Base-by-base conservation (phyloP, 495 filamentous ascomycete species). In the Aspergillus avenaceus region DNA sequence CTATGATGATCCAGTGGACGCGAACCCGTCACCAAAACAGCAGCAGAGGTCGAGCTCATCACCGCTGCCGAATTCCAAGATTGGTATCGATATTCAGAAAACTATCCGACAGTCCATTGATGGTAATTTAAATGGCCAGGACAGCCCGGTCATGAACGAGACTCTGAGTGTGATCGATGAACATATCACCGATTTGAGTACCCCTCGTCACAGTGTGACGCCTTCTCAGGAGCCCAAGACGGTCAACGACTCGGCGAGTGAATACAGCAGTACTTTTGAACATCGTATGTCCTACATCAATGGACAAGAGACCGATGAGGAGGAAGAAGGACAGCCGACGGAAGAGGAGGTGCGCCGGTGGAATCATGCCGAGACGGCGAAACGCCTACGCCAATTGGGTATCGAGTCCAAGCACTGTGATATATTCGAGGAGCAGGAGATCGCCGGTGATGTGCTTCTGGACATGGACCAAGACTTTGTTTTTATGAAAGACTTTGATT, bases 161-260 rank as follows among this genome's bases (percentile, higher is more conserved):
- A 97, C 95, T 0, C 69, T 99, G 49, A 96, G 90, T 58, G 95
- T 97, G 26, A 99, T 99, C 59, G 82, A 99, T 60, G 95, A 99
- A 67, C 95, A 97, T 63, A 97, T 99, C 41, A 96, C 90, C 21
- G 90, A 96, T 62, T 84, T 99, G 70, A 84, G 84, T 62, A 90
- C 84, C 5, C 81, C 90, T 37, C 80, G 84, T 31, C 80, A 84
- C 44, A 80, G 81, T 40, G 55, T 79, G 51, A 48, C 52, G 25
- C 59, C 64, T 8, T 66, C 66, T 16, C 73, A 69, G 45, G 80
- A 84, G 25, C 72, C 76, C 27, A 71, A 75, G 51, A 74, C 78
- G 18, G 71, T 79, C n/a, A 90, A 83, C 49, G 90, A 93, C 65
- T 93, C 90, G 18, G 88, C 81, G 13, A 95, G 90, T 69, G 90